A percentile compares a stretch with the other conserved stretches of the same genome.
Conservation (phyloP, 805 yeast genomes). For the Pichia eremophila region DNA sequence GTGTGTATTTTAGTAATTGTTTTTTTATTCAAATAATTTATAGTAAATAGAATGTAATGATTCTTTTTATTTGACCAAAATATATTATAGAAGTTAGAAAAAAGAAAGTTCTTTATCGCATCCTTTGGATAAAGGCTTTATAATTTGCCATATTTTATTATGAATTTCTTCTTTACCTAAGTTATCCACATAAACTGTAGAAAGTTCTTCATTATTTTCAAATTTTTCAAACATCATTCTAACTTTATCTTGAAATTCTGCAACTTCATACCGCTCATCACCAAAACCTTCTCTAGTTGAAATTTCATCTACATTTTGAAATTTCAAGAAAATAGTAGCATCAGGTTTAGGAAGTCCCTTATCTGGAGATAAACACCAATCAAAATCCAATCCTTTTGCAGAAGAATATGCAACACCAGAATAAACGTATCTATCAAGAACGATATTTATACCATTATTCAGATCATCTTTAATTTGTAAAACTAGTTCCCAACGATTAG, state of each 20-base stretch:
- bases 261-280: slow-evolving; percentile 81
- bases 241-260: slow-evolving; percentile 67
- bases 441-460: slow-evolving; percentile 41
- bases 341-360: slow-evolving; percentile 84
- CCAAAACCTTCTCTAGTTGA: slow-evolving; percentile 73
- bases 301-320: slow-evolving; percentile 36
- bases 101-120: neutral
- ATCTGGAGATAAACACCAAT: slow-evolving; percentile 82
- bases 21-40: neutral
- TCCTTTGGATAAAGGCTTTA: slow-evolving; percentile 15
- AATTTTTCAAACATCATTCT: slow-evolving; percentile 46
- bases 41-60: too few species aligned
- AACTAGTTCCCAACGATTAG: slow-evolving; percentile 87
- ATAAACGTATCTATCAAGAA: slow-evolving; percentile 82
- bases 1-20: slow-evolving; percentile 4
- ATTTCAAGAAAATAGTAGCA: slow-evolving; percentile 63
- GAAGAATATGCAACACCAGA: slow-evolving; percentile 90
- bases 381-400: slow-evolving; percentile 64
- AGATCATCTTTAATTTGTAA: slow-evolving; percentile 37
- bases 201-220: slow-evolving; percentile 25
- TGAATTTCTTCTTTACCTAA: slow-evolving; percentile 49
- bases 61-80: too few species aligned
- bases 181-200: slow-evolving; percentile 50
- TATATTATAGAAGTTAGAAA: neutral
- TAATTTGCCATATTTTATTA: slow-evolving; percentile 32